Base-by-base conservation (phyloP, 306 rosid genomes). In the Pterocarpus macrocarpus region DNA sequence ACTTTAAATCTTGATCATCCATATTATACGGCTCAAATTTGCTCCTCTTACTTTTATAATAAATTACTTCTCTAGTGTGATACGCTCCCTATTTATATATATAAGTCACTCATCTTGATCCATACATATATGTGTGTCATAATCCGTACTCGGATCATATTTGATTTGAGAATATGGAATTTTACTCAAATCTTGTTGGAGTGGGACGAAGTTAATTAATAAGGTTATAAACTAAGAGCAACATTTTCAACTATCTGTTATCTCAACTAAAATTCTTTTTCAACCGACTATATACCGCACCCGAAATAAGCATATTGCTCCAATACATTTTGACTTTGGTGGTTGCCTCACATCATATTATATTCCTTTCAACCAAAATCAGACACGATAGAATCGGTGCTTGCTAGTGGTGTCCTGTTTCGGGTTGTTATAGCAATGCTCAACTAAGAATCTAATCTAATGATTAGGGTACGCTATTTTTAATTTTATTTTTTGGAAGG, bases 161-260 rank as follows among this genome's bases (percentile, higher is more conserved):
- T 65, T 44, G 30, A 57, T 17, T 74, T 38, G 41, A 56, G 59
- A 67, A 56, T 52, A 52, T 57, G 30, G 56, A 74, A 58, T 57
- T 66, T 69, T 61, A 10, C 81, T 15, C 66, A 35, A 67, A 66
- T 74, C 56, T 65, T 66, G 39, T 35, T 32, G 71, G 85, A 44
- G 45, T 45, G 55, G 1, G 64, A 66, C 73, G 33, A 64, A 53
- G 33, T 66, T 36, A 52, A 1, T 5, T 53, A 52, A 4, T 7
- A 16, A 53, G n/a, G 3, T 30, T 16, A 64, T 71, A 32, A 50
- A 80, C 8, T 55, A 30, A 56, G 59, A 55, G 32, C 17, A 72
- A 35, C n/a, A n/a, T n/a, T n/a, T n/a, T n/a, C n/a, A n/a, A n/a
- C n/a, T n/a, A n/a, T n/a, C n/a, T n/a, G n/a, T n/a, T n/a, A n/a